Evolutionary conservation across 257 asterid species (phyloP).

Genomic region (Solanum gracilifrons): DNA sequence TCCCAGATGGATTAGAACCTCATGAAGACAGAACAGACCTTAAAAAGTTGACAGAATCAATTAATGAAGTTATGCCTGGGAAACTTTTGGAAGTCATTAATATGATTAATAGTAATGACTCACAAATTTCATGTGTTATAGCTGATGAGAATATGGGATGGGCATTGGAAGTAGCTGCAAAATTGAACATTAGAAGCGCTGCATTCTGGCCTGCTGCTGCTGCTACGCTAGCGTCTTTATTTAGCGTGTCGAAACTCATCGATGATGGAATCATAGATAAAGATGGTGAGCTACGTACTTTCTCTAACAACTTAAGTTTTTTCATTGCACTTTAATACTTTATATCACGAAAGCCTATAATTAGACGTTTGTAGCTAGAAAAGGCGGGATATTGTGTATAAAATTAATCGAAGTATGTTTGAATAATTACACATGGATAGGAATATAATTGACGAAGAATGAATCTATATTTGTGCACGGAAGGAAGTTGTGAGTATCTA

Average conservation of each 20-base stretch:
- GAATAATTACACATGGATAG: not conserved
- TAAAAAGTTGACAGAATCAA: constrained; percentile 10
- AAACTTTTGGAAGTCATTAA: constrained; percentile 30
- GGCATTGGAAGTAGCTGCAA: constrained; percentile 35
- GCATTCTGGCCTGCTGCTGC: constrained; percentile 38
- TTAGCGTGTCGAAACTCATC: constrained; percentile 20
- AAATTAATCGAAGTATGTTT: not conserved
- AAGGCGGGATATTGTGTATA: not conserved
- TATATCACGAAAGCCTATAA: not conserved
- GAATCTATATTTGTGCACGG: too few species aligned
- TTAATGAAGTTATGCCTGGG: constrained; percentile 29
- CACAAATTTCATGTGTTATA: constrained; percentile 25
- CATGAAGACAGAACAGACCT: constrained; percentile 47
- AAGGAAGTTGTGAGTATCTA: not conserved
- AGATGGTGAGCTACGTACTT: constrained; percentile 18
- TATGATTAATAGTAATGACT: constrained; percentile 1
- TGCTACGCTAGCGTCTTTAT: constrained; percentile 16
- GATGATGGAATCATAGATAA: constrained; percentile 37
- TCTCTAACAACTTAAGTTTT: not conserved
- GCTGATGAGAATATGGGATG: constrained; percentile 38
- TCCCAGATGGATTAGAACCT: constrained; percentile 58
- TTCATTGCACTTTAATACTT: not conserved
- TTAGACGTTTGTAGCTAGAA: not conserved
- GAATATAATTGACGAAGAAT: not conserved
- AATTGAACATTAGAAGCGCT: constrained; percentile 24